A percentile compares a stretch with the other conserved stretches of the same genome.
phyloP scores from a whole-genome alignment of 78 protist species.

The Acrasis kona region DNA sequence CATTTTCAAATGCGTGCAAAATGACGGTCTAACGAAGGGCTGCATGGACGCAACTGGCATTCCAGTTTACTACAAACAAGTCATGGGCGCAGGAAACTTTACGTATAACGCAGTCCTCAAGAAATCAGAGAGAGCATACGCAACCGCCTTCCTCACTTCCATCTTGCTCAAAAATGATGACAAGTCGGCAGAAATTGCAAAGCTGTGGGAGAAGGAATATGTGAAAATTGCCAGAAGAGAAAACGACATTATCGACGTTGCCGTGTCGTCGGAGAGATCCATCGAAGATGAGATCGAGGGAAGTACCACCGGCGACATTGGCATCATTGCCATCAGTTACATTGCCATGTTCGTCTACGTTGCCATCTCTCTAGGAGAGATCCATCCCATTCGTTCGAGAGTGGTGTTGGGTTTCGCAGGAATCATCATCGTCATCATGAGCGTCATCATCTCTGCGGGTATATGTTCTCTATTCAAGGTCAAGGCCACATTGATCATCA shows the following conservation, averaged over 20 bases:
- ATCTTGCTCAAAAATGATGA: not conserved
- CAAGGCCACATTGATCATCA: conserved; percentile 61
- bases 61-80: not conserved
- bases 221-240: not conserved
- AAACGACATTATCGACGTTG: not conserved
- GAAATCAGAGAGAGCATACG: not conserved
- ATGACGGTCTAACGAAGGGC: no score
- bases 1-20: no score
- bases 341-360: conserved; percentile 36
- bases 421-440: conserved; percentile 36
- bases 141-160: not conserved
- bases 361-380: conserved; percentile 50
- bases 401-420: conserved; percentile 50
- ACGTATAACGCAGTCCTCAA: not conserved
- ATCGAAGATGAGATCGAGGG: conserved; percentile 30
- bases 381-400: conserved; percentile 32
- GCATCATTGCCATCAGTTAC: not conserved
- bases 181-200: not conserved
- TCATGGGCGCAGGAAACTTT: not conserved
- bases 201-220: conserved; percentile 10
- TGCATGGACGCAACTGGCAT: not conserved
- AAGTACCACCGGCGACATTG: conserved; percentile 17
- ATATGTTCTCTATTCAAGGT: conserved; percentile 12
- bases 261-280: not conserved
- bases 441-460: conserved; percentile 40